Conservation (phyloP, 2,329 filamentous ascomycete genomes). For the Cercospora sojina region DNA sequence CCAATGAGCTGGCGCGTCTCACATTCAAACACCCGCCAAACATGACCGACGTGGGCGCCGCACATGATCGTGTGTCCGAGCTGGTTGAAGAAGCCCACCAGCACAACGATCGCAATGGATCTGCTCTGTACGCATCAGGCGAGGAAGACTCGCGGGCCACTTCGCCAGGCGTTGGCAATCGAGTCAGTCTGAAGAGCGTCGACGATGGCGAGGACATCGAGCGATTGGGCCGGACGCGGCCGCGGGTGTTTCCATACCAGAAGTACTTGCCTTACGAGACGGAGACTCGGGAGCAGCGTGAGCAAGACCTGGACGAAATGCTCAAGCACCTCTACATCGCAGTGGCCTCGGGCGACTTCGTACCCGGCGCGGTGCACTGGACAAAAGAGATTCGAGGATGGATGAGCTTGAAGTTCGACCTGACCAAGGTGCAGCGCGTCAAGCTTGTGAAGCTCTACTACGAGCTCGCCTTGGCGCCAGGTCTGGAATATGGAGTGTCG, state of each 20-base stretch:
- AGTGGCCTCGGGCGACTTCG: slow-evolving; percentile 88
- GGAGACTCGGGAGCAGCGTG: slow-evolving; percentile 75
- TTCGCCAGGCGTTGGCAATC: slow-evolving; percentile 68
- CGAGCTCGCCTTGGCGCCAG: slow-evolving; percentile 85
- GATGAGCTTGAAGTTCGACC: slow-evolving; percentile 96
- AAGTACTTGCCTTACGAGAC: slow-evolving; percentile 83
- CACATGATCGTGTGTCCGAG: slow-evolving; percentile 42
- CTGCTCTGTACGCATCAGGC: slow-evolving; percentile 30
- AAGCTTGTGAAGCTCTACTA: slow-evolving; percentile 90
- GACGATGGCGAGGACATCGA: slow-evolving; percentile 48
- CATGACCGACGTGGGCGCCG: slow-evolving; percentile 30
- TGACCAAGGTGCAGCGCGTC: slow-evolving; percentile 77
- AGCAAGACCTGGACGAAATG: slow-evolving; percentile 79
- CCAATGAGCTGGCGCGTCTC: slow-evolving; percentile 25
- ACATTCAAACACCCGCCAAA: slow-evolving; percentile 19
- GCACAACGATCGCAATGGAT: slow-evolving; percentile 11
- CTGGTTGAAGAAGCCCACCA: slow-evolving; percentile 45
- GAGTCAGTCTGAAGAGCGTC: slow-evolving; percentile 22
- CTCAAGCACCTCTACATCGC: slow-evolving; percentile 91
- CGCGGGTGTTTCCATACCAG: slow-evolving; percentile 91
- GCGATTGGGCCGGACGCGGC: slow-evolving; percentile 67
- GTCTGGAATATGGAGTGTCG: slow-evolving; percentile 74
- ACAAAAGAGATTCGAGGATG: slow-evolving; percentile 93
- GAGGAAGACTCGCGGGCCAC: slow-evolving; percentile 81
- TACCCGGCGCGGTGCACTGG: slow-evolving; percentile 92